phyloP scores from a whole-genome alignment of 805 yeast species.

The Barnettozyma vustinii region DNA sequence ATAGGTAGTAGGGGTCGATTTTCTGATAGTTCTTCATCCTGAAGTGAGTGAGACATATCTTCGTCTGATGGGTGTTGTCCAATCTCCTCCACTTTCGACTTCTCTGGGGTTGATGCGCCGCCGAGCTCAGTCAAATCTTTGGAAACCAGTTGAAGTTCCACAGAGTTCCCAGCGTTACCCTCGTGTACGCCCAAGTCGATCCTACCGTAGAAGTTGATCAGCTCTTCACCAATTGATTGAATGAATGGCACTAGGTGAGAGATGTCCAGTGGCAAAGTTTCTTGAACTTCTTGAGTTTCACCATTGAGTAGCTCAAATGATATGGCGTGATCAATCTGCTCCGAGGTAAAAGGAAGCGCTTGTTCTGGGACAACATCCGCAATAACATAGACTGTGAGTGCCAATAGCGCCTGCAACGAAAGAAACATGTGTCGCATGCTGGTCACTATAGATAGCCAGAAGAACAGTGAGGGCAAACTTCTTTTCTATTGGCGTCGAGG shows the following conservation, averaged over 20 bases:
- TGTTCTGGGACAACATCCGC: neutral
- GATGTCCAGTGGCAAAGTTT: neutral
- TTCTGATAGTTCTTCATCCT: neutral
- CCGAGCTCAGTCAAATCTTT: conserved; percentile 7
- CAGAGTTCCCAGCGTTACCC: neutral
- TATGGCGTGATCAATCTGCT: neutral
- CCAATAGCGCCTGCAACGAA: neutral
- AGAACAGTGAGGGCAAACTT: neutral
- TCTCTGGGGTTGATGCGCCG: neutral
- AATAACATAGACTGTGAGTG: neutral
- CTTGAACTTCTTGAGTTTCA: neutral
- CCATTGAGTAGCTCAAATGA: conserved; percentile 7
- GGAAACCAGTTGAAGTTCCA: conserved; percentile 4
- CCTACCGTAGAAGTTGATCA: neutral
- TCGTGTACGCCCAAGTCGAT: conserved; percentile 7
- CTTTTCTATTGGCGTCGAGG: neutral
- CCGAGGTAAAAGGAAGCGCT: neutral
- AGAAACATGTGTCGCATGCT: neutral
- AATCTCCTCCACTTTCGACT: neutral
- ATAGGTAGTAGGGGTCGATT: neutral
- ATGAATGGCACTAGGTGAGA: conserved; percentile 1
- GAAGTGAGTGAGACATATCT: neutral
- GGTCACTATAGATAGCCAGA: neutral
- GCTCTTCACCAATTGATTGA: conserved; percentile 1
- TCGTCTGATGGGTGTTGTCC: neutral